phyloP scores from a whole-genome alignment of 2,329 filamentous ascomycete genomes.

The Monosporascus ibericus region DNA sequence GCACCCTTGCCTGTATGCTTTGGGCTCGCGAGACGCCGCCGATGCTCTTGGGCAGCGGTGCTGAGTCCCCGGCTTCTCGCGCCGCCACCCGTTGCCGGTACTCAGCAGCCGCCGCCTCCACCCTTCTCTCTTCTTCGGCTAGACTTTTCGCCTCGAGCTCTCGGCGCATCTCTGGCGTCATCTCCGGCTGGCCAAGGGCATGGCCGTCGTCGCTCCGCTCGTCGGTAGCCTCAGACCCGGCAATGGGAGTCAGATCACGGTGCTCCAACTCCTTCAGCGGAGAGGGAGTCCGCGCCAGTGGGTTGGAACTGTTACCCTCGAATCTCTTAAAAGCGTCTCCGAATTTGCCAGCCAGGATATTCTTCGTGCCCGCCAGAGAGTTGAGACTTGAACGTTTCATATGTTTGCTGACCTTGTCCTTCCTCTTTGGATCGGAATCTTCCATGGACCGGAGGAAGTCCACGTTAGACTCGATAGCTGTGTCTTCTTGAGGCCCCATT shows the following conservation, averaged over 20 bases:
- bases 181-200: slow-evolving; percentile 57
- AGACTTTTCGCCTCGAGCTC: slow-evolving; percentile 80
- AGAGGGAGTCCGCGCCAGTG: slow-evolving; percentile 38
- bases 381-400: slow-evolving; percentile 69
- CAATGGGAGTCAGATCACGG: slow-evolving; percentile 61
- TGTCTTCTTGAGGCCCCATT: slow-evolving; percentile 47
- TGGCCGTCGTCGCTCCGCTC: slow-evolving; percentile 61
- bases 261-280: slow-evolving; percentile 42
- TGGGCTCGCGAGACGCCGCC: slow-evolving; percentile 60
- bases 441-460: slow-evolving; percentile 78
- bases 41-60: slow-evolving; percentile 46
- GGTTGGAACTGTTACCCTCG: slow-evolving; percentile 48
- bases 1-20: slow-evolving; percentile 89
- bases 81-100: slow-evolving; percentile 71
- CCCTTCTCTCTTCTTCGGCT: slow-evolving; percentile 82
- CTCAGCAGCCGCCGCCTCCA: slow-evolving; percentile 82
- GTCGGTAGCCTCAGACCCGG: slow-evolving; percentile 68
- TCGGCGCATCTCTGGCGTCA: slow-evolving; percentile 82
- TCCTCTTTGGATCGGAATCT: slow-evolving; percentile 52
- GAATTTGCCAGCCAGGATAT: slow-evolving; percentile 79
- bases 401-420: slow-evolving; percentile 49
- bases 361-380: slow-evolving; percentile 69
- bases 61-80: slow-evolving; percentile 39
- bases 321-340: slow-evolving; percentile 92
- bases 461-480: slow-evolving; percentile 70